phyloP scores from a whole-genome alignment of 1,284 basidiomycete species.

The Heliocybe sulcata region DNA sequence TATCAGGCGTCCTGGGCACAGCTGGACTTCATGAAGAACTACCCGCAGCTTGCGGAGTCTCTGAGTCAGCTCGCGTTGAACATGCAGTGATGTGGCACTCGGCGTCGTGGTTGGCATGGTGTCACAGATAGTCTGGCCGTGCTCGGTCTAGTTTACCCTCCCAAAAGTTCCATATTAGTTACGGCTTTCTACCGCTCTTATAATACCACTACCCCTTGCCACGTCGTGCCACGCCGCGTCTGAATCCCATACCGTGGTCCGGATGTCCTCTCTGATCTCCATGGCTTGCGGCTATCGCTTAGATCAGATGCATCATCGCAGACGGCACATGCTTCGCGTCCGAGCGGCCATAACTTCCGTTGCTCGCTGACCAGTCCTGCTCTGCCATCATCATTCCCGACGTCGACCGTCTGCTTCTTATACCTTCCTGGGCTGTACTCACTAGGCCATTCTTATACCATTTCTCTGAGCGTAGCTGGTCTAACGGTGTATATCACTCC shows the following conservation, averaged over 20 bases:
- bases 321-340: too few species aligned
- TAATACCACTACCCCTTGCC: neutral
- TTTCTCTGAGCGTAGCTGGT: neutral
- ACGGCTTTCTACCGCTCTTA: neutral
- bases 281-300: too few species aligned
- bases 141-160: neutral
- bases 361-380: too few species aligned
- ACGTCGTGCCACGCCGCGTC: neutral
- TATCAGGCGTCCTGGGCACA: conserved; percentile 74
- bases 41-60: conserved; percentile 75
- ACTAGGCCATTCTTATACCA: too few species aligned
- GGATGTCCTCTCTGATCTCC: too few species aligned
- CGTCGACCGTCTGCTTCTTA: too few species aligned
- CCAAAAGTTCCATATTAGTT: neutral
- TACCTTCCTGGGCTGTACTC: too few species aligned
- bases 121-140: neutral
- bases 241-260: too few species aligned
- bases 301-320: too few species aligned
- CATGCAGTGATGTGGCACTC: conserved; percentile 14
- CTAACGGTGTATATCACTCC: neutral
- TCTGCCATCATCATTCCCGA: too few species aligned
- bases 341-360: too few species aligned
- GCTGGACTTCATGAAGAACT: conserved; percentile 74
- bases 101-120: neutral
- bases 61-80: conserved; percentile 44